These are phyloP conservation scores for Cadophora gregata DNA, from an alignment of 2,329 filamentous ascomycete genomes.

Conservation along the genomic window DNA sequence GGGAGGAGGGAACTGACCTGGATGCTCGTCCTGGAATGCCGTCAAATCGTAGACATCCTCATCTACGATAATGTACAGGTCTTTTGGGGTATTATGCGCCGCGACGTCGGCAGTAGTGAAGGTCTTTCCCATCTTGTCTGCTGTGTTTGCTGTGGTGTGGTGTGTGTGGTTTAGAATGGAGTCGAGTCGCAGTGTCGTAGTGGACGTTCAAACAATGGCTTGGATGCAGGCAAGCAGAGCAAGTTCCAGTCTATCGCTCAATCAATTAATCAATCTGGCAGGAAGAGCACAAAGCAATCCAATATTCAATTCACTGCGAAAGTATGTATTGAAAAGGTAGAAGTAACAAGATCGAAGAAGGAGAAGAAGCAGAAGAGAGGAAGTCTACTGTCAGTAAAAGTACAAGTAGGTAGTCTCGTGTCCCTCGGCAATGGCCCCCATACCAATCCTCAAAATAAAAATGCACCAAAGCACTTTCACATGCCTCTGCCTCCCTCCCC, in stretches of 20 bases:
- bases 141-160: background rate
- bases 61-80: constrained; percentile 89
- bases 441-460: background rate
- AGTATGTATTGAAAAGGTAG: background rate
- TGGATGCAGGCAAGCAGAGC: background rate
- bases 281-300: background rate
- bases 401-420: background rate
- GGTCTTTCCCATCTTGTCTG: constrained; percentile 76
- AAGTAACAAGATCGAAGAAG: background rate
- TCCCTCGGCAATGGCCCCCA: background rate
- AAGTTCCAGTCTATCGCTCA: background rate
- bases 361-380: background rate
- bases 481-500: constrained; percentile 1
- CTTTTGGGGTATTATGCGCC: constrained; percentile 86
- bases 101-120: constrained; percentile 87
- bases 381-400: no score
- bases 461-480: constrained; percentile 6
- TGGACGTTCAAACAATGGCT: no score
- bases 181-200: background rate
- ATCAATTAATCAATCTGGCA: background rate
- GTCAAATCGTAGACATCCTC: constrained; percentile 96
- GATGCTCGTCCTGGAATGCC: constrained; percentile 84
- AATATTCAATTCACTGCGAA: background rate
- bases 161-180: background rate
- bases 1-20: constrained; percentile 59